Base-by-base conservation (phyloP, 1,284 basidiomycete genomes). In the Puccinia horiana region DNA sequence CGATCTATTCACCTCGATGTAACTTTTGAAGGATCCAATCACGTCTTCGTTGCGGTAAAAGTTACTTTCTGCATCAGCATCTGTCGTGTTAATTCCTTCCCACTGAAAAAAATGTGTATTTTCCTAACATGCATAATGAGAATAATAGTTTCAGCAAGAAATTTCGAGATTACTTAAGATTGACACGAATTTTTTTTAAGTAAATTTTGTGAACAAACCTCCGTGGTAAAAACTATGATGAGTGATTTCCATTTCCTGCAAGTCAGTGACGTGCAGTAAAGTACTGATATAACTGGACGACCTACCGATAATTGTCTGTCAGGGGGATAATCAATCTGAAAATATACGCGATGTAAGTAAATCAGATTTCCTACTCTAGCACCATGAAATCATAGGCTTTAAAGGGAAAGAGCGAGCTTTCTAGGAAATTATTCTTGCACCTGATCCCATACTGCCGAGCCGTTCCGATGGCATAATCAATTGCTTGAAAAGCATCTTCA, bases 281-380 rank as follows among this genome's bases (percentile, higher is more conserved):
- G n/a, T 47, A 52, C 20, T 54, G 32, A 52, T 29, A 37, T 29
- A 69, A 54, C 14, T 80, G 35, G 32, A 69, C 5, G 42, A 58
- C 77, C 20, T 42, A 80, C 77, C 67, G 65, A 54, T 80, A 80
- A 58, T 80, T 80, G 63, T 80, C 77, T 37, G 77, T 80, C 16
- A 80, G 67, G 23, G 77, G 77, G 42, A 80, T 80, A n/a, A 80
- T 72, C 32, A 80, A 72, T 47, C 77, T 80, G 52, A 11, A 1
- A 56, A 35, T 12, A 23, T 8, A 54, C 2, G 44, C 44, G 12
- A 37, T 52, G 37, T 54, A 35, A 20, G 4, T 37, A 9, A 44
- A 29, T 37, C 11, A 37, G 23, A 65, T 18, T 37, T n/a, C n/a
- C n/a, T n/a, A n/a, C n/a, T n/a, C n/a, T n/a, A n/a, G n/a, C n/a